phyloP scores from a whole-genome alignment of 352 stramenopile species.

The Phytophthora cryptogea region DNA sequence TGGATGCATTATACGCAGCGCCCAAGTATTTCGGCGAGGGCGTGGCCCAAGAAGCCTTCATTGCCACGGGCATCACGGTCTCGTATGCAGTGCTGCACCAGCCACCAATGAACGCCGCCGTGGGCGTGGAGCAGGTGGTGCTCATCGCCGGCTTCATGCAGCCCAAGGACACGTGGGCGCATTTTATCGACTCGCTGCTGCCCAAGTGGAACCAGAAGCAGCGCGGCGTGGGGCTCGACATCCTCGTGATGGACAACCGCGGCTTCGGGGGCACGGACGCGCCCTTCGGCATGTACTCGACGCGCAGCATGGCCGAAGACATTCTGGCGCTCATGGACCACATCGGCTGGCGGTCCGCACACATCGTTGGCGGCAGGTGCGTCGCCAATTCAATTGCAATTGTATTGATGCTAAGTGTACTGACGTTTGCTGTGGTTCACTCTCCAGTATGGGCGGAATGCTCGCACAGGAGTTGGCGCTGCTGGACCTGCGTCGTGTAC shows the following conservation, averaged over 20 bases:
- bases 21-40: constrained; percentile 43
- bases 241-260: constrained; percentile 66
- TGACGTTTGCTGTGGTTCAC: constrained; percentile 6
- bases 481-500: constrained; percentile 46
- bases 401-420: background rate
- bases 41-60: constrained; percentile 16
- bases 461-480: constrained; percentile 58
- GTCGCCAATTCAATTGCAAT: background rate
- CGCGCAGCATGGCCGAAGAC: constrained; percentile 60
- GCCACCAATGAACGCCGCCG: constrained; percentile 25
- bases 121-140: constrained; percentile 47
- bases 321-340: constrained; percentile 60
- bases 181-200: constrained; percentile 51
- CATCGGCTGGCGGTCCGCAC: constrained; percentile 50
- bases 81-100: constrained; percentile 52
- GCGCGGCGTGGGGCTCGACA: constrained; percentile 39
- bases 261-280: constrained; percentile 51
- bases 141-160: constrained; percentile 62
- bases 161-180: constrained; percentile 59
- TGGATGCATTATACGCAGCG: constrained; percentile 53
- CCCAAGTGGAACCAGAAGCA: constrained; percentile 40
- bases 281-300: constrained; percentile 55
- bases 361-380: constrained; percentile 53
- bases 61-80: constrained; percentile 53
- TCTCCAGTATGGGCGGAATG: constrained; percentile 57